These are phyloP conservation scores for Pochonia chlamydosporia DNA, from an alignment of 2,329 filamentous ascomycete species.

Conservation along the genomic window DNA sequence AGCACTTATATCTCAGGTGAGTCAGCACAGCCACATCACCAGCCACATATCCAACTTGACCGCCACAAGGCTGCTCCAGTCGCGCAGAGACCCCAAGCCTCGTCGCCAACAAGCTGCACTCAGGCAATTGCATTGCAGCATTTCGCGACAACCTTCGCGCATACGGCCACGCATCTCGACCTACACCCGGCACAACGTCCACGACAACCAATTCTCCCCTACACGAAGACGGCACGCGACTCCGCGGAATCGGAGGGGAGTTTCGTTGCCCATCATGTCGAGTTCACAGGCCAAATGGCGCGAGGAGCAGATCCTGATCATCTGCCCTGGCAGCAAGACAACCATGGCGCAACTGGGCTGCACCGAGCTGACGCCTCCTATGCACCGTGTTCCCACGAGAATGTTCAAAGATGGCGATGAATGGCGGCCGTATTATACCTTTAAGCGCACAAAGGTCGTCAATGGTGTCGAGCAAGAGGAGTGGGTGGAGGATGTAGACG, in stretches of 20 bases:
- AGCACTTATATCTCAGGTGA: too few relatives aligned
- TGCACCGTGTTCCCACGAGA: conserved; percentile 79
- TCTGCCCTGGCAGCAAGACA: conserved; percentile 79
- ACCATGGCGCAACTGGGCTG: conserved; percentile 89
- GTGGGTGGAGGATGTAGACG: conserved; percentile 84
- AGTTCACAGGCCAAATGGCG: conserved; percentile 53
- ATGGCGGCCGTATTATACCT: conserved; percentile 70
- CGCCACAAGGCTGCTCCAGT: background rate
- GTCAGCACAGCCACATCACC: background rate
- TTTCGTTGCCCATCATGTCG: conserved; percentile 38
- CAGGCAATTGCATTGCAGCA: background rate
- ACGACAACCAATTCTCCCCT: background rate
- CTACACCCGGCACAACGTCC: background rate
- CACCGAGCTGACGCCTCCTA: conserved; percentile 85
- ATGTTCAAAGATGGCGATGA: conserved; percentile 90
- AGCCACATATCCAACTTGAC: too few relatives aligned
- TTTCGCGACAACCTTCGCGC: conserved; percentile 3
- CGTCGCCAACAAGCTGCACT: background rate
- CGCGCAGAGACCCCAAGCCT: background rate
- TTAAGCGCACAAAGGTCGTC: conserved; percentile 51
- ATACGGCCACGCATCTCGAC: background rate
- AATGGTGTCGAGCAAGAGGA: conserved; percentile 53
- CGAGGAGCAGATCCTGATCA: conserved; percentile 62
- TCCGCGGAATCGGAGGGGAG: background rate
- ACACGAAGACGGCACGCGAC: background rate